phyloP scores from a whole-genome alignment of 2,329 filamentous ascomycete species.

The Ophiostoma himal-ulmi region DNA sequence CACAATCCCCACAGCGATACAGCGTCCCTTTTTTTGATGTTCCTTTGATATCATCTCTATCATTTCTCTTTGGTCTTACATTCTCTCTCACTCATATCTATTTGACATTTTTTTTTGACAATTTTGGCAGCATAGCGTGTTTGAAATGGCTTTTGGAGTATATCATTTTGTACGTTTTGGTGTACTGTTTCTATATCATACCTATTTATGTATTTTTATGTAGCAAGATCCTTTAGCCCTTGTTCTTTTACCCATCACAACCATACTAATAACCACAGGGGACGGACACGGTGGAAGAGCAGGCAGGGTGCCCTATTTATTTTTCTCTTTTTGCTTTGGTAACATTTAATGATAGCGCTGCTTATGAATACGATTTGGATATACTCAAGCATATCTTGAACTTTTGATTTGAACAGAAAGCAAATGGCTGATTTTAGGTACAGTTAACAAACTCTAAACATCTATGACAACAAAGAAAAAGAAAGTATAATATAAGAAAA shows the following conservation, averaged over 20 bases:
- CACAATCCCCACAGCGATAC: not conserved
- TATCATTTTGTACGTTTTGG: not conserved
- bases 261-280: conserved; percentile 13
- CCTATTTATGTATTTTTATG: conserved; percentile 12
- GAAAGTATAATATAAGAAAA: not conserved
- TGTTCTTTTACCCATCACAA: conserved; percentile 10
- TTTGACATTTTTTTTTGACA: conserved; percentile 15
- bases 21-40: not conserved
- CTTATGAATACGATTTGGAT: conserved; percentile 20
- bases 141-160: not conserved
- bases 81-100: not conserved
- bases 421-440: not conserved
- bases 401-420: not conserved
- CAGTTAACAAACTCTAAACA: not conserved
- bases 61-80: not conserved
- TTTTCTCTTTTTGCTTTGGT: conserved; percentile 12
- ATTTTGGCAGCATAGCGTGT: conserved; percentile 26
- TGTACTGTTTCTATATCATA: conserved; percentile 12
- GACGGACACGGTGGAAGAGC: not conserved
- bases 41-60: not conserved
- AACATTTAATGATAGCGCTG: conserved; percentile 19
- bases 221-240: not conserved
- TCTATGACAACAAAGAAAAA: not conserved
- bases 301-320: not conserved
- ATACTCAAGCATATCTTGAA: conserved; percentile 3